These are phyloP conservation scores for Macroventuria anomochaeta DNA, from an alignment of 2,329 filamentous ascomycete genomes.

Conservation along the genomic window DNA sequence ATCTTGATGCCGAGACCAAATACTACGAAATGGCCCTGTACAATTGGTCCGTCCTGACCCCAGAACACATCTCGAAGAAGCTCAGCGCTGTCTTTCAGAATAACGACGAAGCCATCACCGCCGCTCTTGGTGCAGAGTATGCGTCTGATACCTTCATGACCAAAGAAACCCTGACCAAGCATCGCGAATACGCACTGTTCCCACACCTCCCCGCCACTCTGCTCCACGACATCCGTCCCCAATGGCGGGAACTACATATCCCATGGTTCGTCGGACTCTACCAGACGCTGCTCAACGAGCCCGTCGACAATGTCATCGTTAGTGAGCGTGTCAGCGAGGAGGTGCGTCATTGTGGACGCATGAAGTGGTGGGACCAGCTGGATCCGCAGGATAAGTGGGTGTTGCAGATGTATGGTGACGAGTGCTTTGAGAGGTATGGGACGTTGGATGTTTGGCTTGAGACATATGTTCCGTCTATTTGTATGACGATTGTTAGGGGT, in stretches of 20 bases:
- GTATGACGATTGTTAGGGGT: conserved; percentile 34
- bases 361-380: conserved; percentile 21
- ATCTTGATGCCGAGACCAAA: conserved; percentile 23
- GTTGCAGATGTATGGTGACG: conserved; percentile 38
- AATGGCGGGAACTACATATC: too few relatives aligned
- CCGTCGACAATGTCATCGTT: conserved; percentile 8
- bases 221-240: not conserved
- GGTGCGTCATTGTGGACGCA: conserved; percentile 10
- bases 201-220: not conserved
- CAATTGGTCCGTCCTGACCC: conserved; percentile 19
- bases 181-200: conserved; percentile 26
- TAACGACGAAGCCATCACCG: conserved; percentile 15
- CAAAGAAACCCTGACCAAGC: conserved; percentile 16
- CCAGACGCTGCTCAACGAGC: conserved; percentile 18
- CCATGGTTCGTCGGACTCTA: conserved; percentile 22
- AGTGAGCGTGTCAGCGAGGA: conserved; percentile 17
- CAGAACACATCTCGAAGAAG: conserved; percentile 22
- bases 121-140: conserved; percentile 12
- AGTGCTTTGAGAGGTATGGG: conserved; percentile 38
- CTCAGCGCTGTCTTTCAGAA: conserved; percentile 22
- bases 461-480: conserved; percentile 34
- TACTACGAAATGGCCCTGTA: conserved; percentile 27
- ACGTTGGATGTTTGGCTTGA: conserved; percentile 34
- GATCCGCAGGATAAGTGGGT: conserved; percentile 34
- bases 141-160: conserved; percentile 21